A percentile compares a stretch with the other conserved stretches of the same genome.
Conservation (phyloP, 805 yeast species). For the Starmerella riodocensis region DNA sequence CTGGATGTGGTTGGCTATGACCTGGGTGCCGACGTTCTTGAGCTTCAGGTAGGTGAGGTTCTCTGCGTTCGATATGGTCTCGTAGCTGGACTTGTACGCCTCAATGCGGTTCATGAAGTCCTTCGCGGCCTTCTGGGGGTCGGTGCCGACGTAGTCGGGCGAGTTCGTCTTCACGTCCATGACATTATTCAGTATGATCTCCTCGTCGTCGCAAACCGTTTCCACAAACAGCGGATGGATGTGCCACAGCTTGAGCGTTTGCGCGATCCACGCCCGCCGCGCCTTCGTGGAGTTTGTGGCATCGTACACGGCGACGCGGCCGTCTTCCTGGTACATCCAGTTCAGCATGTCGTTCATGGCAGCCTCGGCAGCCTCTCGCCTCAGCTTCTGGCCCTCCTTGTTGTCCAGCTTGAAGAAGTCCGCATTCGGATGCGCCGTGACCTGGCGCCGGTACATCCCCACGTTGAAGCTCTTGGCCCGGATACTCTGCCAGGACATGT, state of each 20-base stretch:
- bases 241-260: slow-evolving; percentile 28
- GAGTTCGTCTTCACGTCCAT: slow-evolving; percentile 76
- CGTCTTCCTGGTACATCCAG: slow-evolving; percentile 72
- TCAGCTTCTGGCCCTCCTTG: slow-evolving; percentile 45
- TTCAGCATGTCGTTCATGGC: slow-evolving; percentile 71
- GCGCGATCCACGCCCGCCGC: slow-evolving; percentile 53
- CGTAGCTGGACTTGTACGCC: slow-evolving; percentile 60
- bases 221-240: slow-evolving; percentile 89
- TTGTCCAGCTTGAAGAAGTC: slow-evolving; percentile 64
- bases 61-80: slow-evolving; percentile 47
- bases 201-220: slow-evolving; percentile 76
- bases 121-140: slow-evolving; percentile 54
- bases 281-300: slow-evolving; percentile 78
- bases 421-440: slow-evolving; percentile 49
- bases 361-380: slow-evolving; percentile 54
- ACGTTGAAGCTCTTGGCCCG: slow-evolving; percentile 80
- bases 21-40: slow-evolving; percentile 76
- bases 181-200: slow-evolving; percentile 63
- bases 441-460: slow-evolving; percentile 66
- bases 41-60: slow-evolving; percentile 68
- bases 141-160: slow-evolving; percentile 62
- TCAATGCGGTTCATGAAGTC: slow-evolving; percentile 66
- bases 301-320: slow-evolving; percentile 85
- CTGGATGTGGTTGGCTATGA: slow-evolving; percentile 74
- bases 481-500: slow-evolving; percentile 82